A percentile compares a stretch with the other conserved stretches of the same genome.
Evolutionary conservation across 2,329 filamentous ascomycete genomes (phyloP).

Genomic region (Fusarium chaquense): DNA sequence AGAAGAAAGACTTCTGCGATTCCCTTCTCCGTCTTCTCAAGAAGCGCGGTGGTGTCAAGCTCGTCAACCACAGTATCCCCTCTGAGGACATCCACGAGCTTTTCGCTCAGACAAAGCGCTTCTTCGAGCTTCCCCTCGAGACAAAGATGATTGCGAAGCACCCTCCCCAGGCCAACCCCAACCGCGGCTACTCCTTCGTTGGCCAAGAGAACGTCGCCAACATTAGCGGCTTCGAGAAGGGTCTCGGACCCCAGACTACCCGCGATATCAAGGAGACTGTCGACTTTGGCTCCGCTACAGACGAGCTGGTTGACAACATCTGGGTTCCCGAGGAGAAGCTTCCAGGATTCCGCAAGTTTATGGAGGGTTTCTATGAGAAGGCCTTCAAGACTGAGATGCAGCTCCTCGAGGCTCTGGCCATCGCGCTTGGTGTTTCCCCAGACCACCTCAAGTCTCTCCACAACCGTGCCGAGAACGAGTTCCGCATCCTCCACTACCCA

Average conservation of each 20-base stretch:
- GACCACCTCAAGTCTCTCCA: slow-evolving; percentile 76
- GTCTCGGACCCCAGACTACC: slow-evolving; percentile 68
- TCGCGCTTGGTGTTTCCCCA: slow-evolving; percentile 76
- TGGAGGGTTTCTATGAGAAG: slow-evolving; percentile 71
- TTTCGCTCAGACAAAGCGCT: slow-evolving; percentile 45
- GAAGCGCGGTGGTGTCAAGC: slow-evolving; percentile 44
- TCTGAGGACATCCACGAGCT: slow-evolving; percentile 39
- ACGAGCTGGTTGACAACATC: slow-evolving; percentile 47
- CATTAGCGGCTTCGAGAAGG: slow-evolving; percentile 50
- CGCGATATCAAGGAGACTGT: slow-evolving; percentile 57
- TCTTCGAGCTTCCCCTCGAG: slow-evolving; percentile 50
- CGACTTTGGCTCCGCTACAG: slow-evolving; percentile 54
- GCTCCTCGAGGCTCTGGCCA: slow-evolving; percentile 81
- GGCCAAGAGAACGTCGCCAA: slow-evolving; percentile 54
- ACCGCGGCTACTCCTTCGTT: slow-evolving; percentile 54
- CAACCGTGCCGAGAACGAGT: slow-evolving; percentile 67
- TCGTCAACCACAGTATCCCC: slow-evolving; percentile 46
- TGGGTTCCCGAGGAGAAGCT: slow-evolving; percentile 47
- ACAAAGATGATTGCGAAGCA: slow-evolving; percentile 51
- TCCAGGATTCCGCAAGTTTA: slow-evolving; percentile 44
- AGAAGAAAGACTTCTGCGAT: slow-evolving; percentile 45
- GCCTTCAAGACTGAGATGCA: slow-evolving; percentile 79
- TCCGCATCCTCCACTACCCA: slow-evolving; percentile 69
- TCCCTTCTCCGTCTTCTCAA: slow-evolving; percentile 43
- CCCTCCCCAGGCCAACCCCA: slow-evolving; percentile 51